phyloP scores from a whole-genome alignment of 1,284 basidiomycete species.

The Naganishia sp. region DNA sequence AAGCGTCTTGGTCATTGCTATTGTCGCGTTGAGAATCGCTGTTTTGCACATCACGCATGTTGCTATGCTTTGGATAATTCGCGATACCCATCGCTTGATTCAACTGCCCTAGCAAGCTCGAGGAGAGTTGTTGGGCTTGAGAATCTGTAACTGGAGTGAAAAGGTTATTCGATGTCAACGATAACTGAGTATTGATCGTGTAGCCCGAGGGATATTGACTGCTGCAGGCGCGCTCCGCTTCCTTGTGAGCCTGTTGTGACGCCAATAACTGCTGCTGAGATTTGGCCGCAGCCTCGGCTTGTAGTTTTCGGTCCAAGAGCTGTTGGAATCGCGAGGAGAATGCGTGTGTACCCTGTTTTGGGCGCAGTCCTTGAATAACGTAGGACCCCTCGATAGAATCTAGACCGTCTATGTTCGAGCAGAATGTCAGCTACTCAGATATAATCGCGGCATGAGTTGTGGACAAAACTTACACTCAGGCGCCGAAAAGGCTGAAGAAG shows the following conservation, averaged over 20 bases:
- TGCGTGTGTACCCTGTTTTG: constrained; percentile 7
- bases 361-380: constrained; percentile 7
- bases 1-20: neutral
- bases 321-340: constrained; percentile 21
- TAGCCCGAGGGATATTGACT: neutral
- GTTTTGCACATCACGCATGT: constrained; percentile 4
- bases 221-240: neutral
- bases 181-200: too few species aligned
- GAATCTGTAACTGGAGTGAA: neutral
- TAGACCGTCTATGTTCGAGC: constrained; percentile 6
- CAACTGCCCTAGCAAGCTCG: constrained; percentile 1
- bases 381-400: constrained; percentile 16
- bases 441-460: neutral
- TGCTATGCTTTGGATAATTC: neutral
- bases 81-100: neutral
- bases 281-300: constrained; percentile 20
- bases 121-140: neutral
- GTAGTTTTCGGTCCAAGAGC: constrained; percentile 21
- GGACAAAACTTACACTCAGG: constrained; percentile 12
- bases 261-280: constrained; percentile 4
- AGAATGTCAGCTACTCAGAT: neutral
- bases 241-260: neutral
- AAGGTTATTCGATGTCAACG: too few species aligned
- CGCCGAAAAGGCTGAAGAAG: constrained; percentile 10
- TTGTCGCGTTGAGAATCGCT: neutral